Evolutionary conservation across 169 alveolate genomes (phyloP), one percentile per base, ranked within the genome.

Genomic region (Eimeria tenella): DNA sequence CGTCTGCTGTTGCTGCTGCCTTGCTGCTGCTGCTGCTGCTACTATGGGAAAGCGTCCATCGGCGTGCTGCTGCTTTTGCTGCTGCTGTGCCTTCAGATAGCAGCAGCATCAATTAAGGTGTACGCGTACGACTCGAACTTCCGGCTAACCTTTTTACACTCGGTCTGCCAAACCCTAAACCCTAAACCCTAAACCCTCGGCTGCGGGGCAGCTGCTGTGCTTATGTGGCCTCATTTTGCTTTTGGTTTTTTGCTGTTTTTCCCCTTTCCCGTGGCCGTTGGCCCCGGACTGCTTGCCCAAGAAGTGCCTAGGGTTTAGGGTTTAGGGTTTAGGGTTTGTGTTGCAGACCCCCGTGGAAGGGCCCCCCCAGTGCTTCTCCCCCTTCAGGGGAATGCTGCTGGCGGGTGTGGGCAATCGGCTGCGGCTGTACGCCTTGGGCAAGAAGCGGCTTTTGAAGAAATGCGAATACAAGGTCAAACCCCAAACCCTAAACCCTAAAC

Each of bases 371-470:
- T 98, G 99, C n/a, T 94, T 99, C 55, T 96, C 97, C 55, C 98
- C 99, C 31, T 98, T 97, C 95, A 98, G 98, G 75, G 99, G 99
- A 19, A 97, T 98, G 96, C 93, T 99, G 82, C 94, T 99, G 83
- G 99, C 98, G 31, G 90, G 94, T 53, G 98, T 98, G 88, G 99
- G 99, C 49, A 95, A 96, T 70, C 97, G 97, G 70, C 94, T 99
- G 81, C 97, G 99, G 93, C 96, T 99, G 75, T 99, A 99, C 96
- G 99, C 99, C 77, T 93, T 99, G 90, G 99, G 99, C 0, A 98
- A 98, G 97, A 98, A 98, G 95, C 98, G 98, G 86, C 97, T 99
- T 81, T 96, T 99, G 94, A 98, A 98, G 95, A 99, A 99, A 93
- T 98, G 99, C 52, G 99, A 99, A 95, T 98, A 98, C 86, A 98